Evolutionary conservation across 1,284 basidiomycete species (phyloP), one percentile per base, ranked within the genome.

Genomic region (Fomitopsis pinicola): DNA sequence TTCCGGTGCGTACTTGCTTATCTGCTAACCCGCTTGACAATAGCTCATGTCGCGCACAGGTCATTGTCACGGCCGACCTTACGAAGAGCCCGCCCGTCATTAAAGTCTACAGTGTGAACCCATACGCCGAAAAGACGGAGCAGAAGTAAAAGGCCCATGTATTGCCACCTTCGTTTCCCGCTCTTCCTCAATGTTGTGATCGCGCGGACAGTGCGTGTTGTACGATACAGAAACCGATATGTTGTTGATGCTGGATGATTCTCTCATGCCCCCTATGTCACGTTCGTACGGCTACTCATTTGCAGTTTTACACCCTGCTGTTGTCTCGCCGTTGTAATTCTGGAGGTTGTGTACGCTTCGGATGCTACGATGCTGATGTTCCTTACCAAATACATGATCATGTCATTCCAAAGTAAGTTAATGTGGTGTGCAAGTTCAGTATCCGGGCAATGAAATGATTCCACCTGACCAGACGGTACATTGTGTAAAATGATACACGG

Each of bases 81-180:
- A 94, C 92, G 66, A 96, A 95, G 84, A 94, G 91, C 67, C 95
- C 95, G 58, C 95, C 95, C 9, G 94, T 97, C 66, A 90, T 96
- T 80, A 94, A 94, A 75, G 94, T 95, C 59, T 93, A 92, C 79
- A 92, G 90, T 69, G 91, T 93, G 67, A 93, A 93, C 71, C 91
- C 91, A 14, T 93, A 91, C 74, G 87, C 91, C 46, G 80, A 81
- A 62, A 73, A 78, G 73, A 78, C 77, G 42, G 80, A 80, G 62
- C 73, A 79, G 73, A 78, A 77, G 75, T 78, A 68, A 72, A 64
- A 36, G 50, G 28, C 54, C 58, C 60, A 14, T 64, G 40, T 33
- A 35, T 28, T 42, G 33, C 38, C 14, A 8, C 52, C 38, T 59
- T 54, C 46, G 28, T 53, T 40, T 40, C 50, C 42, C 40, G 35